A percentile compares a stretch with the other conserved stretches of the same genome.
phyloP scores from a whole-genome alignment of 768 basidiomycete species.

The Pulveroboletus ravenelii region DNA sequence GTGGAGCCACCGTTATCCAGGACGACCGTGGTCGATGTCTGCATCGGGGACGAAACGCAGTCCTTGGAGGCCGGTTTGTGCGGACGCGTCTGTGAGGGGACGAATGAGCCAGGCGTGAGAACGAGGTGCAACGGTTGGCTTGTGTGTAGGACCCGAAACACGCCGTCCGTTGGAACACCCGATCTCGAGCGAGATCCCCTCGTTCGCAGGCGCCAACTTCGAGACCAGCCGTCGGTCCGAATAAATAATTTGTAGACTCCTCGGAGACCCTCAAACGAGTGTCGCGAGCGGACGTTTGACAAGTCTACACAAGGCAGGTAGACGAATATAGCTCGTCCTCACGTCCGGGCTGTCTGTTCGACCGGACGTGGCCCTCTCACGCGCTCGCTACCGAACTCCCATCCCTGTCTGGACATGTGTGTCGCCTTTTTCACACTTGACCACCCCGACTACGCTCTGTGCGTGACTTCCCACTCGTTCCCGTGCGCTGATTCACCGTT shows the following conservation, averaged over 20 bases:
- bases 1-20: constrained; percentile 86
- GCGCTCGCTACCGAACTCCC: not conserved
- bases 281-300: constrained; percentile 4
- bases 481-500: not conserved
- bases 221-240: not conserved
- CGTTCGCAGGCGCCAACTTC: not conserved
- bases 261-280: constrained; percentile 9
- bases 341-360: not conserved
- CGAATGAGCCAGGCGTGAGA: constrained; percentile 12
- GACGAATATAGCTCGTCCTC: not conserved
- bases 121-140: not conserved
- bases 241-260: not conserved
- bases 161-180: too few species aligned
- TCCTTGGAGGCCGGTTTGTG: too few species aligned
- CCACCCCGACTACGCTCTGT: constrained; percentile 77
- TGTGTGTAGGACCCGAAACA: too few species aligned
- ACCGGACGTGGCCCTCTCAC: not conserved
- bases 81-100: too few species aligned
- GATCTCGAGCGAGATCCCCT: not conserved
- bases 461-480: constrained; percentile 18
- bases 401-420: constrained; percentile 55
- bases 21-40: constrained; percentile 55
- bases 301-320: not conserved
- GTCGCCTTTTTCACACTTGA: constrained; percentile 74
- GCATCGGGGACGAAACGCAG: too few species aligned